Evolutionary conservation across 768 basidiomycete genomes (phyloP), one percentile per base, ranked within the genome.

Genomic region (Termitomyces sp.): DNA sequence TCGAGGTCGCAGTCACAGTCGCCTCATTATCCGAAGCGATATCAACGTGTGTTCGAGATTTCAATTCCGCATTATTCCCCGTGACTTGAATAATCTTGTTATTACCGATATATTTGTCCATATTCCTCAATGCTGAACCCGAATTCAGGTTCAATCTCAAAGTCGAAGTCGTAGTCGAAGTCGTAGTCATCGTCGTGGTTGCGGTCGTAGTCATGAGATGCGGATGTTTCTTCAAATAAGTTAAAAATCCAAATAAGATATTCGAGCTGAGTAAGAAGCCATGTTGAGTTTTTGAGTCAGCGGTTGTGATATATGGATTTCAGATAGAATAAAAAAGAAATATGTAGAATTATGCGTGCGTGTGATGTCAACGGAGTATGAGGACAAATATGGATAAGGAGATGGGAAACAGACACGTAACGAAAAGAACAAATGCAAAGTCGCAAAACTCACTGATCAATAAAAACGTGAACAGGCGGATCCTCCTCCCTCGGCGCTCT

Each of bases 241-340:
- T 83, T n/a, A 94, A 71, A 58, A 94, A 81, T 38, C 92, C 92
- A 62, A 95, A 87, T 50, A 94, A 83, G 63, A 95, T 94, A 70
- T 95, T 95, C 15, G 92, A 94, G 66, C 92, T 94, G 66, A 51
- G 62, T 32, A 15, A 48, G 10, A 25, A 6, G 12, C 5, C 1
- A 10, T 25, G n/a, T 53, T 15, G 25, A 37, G 52, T n/a, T 15
- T 42, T 42, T 14, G 38, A 42, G 5, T 4, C 2, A 48, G 20
- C 47, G n/a, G 47, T 36, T 14, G 6, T 31, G 78, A 69, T 42
- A 17, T 6, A 6, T 42, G 6, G 6, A 12, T 17, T 2, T 15
- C 40, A 6, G 40, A 6, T 42, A 2, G 15, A 15, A 42, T 17
- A 37, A 37, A 11, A 11, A 42, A 15, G 40, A 17, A 25, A 25